Evolutionary conservation across 495 filamentous ascomycete species (phyloP).

Genomic region (Hyaloscypha finlandica): DNA sequence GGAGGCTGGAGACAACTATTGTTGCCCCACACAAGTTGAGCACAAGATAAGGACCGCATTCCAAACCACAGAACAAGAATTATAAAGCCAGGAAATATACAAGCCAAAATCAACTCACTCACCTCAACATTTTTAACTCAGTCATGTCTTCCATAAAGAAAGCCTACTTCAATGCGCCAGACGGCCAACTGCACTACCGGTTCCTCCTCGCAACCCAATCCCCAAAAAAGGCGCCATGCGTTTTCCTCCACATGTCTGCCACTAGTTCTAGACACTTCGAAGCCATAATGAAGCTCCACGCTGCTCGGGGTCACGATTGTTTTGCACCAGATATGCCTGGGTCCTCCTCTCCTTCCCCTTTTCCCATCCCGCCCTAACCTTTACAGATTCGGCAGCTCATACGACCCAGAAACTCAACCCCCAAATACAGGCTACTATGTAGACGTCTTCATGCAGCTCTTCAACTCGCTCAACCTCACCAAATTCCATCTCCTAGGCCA

Average conservation of each 20-base stretch:
- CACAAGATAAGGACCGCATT: no score
- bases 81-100: no score
- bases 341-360: background rate
- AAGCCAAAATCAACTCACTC: no score
- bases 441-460: slow-evolving; percentile 2
- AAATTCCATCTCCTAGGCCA: slow-evolving; percentile 8
- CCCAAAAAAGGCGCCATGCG: background rate
- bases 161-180: slow-evolving; percentile 4
- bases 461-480: background rate
- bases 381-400: slow-evolving; percentile 4
- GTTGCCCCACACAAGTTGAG: no score
- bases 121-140: no score
- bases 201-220: background rate
- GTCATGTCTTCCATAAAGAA: background rate
- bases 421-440: slow-evolving; percentile 1
- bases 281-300: background rate
- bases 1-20: no score
- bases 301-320: background rate
- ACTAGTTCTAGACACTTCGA: slow-evolving; percentile 1
- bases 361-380: background rate
- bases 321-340: slow-evolving; percentile 14
- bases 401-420: slow-evolving; percentile 11
- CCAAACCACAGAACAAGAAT: no score
- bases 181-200: slow-evolving; percentile 11
- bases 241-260: slow-evolving; percentile 13